phyloP scores from a whole-genome alignment of 2,329 filamentous ascomycete genomes.

The Paracamarosporium sp. region DNA sequence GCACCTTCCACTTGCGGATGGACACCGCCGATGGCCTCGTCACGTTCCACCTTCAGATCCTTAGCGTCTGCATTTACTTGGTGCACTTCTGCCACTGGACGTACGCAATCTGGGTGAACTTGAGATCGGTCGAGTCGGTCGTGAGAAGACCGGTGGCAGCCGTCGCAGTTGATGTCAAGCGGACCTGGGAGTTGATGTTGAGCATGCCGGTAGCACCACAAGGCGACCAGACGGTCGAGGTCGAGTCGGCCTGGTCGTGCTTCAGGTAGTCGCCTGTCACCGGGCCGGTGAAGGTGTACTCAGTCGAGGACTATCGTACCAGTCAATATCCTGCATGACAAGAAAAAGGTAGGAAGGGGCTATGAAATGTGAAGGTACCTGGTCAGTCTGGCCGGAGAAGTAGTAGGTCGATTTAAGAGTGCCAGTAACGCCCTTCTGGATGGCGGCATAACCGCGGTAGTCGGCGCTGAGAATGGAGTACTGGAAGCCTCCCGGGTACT shows the following conservation, averaged over 20 bases:
- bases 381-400: conserved; percentile 56
- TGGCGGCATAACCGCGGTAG: conserved; percentile 59
- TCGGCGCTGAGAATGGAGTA: conserved; percentile 60
- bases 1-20: conserved; percentile 8
- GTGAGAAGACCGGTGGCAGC: conserved; percentile 51
- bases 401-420: conserved; percentile 62
- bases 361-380: conserved; percentile 38
- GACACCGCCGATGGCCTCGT: conserved; percentile 5
- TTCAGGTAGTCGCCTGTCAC: conserved; percentile 47
- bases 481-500: conserved; percentile 60
- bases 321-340: conserved; percentile 11
- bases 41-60: conserved; percentile 6
- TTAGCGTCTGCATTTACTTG: conserved; percentile 22
- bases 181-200: conserved; percentile 62
- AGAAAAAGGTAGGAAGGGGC: background rate
- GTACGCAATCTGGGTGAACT: conserved; percentile 53
- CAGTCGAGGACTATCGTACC: conserved; percentile 37
- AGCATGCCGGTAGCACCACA: conserved; percentile 58
- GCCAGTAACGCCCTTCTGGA: conserved; percentile 56
- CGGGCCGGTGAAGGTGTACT: conserved; percentile 51
- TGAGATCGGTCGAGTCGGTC: conserved; percentile 58
- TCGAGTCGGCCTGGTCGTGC: conserved; percentile 51
- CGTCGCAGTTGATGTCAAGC: conserved; percentile 42
- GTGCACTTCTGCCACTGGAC: conserved; percentile 54
- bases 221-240: conserved; percentile 59